phyloP scores from a whole-genome alignment of 495 filamentous ascomycete species.

The Penicillium arizonense region DNA sequence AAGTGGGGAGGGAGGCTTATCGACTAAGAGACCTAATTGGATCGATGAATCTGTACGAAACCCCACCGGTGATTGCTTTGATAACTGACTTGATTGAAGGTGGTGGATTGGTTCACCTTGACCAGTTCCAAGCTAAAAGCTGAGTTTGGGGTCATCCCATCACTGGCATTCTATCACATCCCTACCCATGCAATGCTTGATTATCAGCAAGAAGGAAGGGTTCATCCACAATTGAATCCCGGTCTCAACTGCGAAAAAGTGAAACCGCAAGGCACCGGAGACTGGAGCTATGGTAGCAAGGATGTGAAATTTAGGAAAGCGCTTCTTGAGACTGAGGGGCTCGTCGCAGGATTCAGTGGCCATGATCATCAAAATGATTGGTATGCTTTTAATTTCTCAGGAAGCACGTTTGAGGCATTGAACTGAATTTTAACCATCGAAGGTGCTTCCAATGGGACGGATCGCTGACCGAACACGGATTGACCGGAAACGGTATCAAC shows the following conservation, averaged over 20 bases:
- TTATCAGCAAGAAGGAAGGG: conserved; percentile 47
- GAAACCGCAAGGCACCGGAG: conserved; percentile 23
- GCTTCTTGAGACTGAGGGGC: conserved; percentile 50
- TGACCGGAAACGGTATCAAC: conserved; percentile 40
- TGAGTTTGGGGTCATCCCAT: conserved; percentile 54
- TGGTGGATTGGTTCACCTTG: conserved; percentile 60
- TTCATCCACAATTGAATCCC: conserved; percentile 45
- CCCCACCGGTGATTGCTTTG: no score
- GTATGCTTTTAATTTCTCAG: no score
- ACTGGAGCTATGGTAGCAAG: conserved; percentile 40
- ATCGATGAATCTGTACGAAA: conserved; percentile 31
- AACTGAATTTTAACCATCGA: no score
- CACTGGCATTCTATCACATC: conserved; percentile 73
- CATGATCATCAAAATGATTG: conserved; percentile 73
- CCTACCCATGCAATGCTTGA: conserved; percentile 56
- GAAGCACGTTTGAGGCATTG: no score
- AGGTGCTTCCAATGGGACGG: conserved; percentile 42
- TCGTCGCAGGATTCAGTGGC: conserved; percentile 64
- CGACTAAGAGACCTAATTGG: conserved; percentile 35
- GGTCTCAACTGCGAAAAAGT: conserved; percentile 63
- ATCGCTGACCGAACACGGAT: conserved; percentile 23
- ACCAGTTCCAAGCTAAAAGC: conserved; percentile 43
- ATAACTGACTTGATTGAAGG: conserved; percentile 18
- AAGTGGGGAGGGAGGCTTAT: conserved; percentile 24
- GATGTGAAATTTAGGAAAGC: conserved; percentile 67